Evolutionary conservation across 108 stramenopile species (phyloP).

Genomic region (Epithemia pelagica): DNA sequence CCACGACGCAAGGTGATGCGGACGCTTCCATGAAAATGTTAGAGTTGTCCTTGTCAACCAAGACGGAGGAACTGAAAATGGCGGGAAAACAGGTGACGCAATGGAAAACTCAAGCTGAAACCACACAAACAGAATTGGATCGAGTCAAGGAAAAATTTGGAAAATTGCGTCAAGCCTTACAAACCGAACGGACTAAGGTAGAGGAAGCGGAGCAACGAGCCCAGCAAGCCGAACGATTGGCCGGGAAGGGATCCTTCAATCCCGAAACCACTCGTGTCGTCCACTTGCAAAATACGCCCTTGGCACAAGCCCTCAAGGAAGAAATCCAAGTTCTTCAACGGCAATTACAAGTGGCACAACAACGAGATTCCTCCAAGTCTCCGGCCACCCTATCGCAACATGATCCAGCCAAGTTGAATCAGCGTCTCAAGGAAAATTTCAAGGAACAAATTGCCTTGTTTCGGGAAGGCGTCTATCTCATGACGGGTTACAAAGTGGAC

Average conservation of each 20-base stretch:
- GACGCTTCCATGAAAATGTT: not conserved
- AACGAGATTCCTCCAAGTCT: slow-evolving; percentile 12
- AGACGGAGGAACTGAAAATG: slow-evolving; percentile 9
- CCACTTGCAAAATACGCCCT: slow-evolving; percentile 71
- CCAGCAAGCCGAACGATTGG: slow-evolving; percentile 57
- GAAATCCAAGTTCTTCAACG: slow-evolving; percentile 53
- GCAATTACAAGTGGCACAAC: slow-evolving; percentile 37
- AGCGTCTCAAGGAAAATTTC: slow-evolving; percentile 88
- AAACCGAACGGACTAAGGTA: slow-evolving; percentile 69
- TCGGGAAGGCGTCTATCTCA: slow-evolving; percentile 88
- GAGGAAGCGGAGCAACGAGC: slow-evolving; percentile 61
- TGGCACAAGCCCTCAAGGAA: slow-evolving; percentile 53
- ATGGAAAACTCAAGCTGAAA: slow-evolving; percentile 17
- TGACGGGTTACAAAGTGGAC: slow-evolving; percentile 93
- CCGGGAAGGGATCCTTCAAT: slow-evolving; percentile 86
- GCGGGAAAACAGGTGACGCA: slow-evolving; percentile 35
- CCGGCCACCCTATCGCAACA: slow-evolving; percentile 4
- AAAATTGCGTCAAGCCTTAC: slow-evolving; percentile 63
- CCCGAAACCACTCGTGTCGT: slow-evolving; percentile 62
- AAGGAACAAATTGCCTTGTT: slow-evolving; percentile 84
- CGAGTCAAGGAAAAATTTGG: slow-evolving; percentile 71
- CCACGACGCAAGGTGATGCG: not conserved
- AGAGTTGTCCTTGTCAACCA: not conserved
- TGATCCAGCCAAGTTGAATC: slow-evolving; percentile 82
- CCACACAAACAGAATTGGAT: slow-evolving; percentile 22